Base-by-base conservation (phyloP, 441 rosid species). In the Pelargonium cotyledonis region DNA sequence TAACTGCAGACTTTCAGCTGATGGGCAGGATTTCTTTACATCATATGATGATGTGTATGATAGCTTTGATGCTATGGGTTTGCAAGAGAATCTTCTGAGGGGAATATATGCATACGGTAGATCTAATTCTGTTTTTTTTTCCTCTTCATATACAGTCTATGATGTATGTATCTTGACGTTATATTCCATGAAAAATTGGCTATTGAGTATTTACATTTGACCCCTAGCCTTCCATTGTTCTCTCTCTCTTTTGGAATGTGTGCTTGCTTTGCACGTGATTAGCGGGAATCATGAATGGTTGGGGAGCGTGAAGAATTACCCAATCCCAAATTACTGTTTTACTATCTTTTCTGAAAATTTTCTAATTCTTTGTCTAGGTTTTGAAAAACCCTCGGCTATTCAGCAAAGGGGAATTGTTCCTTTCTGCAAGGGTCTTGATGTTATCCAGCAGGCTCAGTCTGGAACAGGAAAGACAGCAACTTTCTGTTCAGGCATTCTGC, bases 381-480 rank as follows among this genome's bases (percentile, higher is more conserved):
- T 83, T 80, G 95, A 91, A 77, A 89, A 91, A 84, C 93, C 93
- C 1, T 91, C 91, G 63, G 95, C 97, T 16, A 87, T 91, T 77
- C 97, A 91, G 77, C 95, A 91, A 75, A 89, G 93, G 55, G 97
- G 97, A 64, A 89, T 91, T 40, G 97, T 91, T 65, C 97, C 96
- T 1, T 91, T 91, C 81, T 88, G 89, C 80, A 88, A 88, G 76
- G 94, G 96, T 21, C 92, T 89, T 51, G 97, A 91, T 67, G 97
- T 91, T 18, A 91, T 91, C 75, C 93, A 88, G 77, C 95, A 86
- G 81, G 95, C 95, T 3, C 95, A 86, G 72, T 89, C 95, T 4
- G 95, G 97, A 80, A 86, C 92, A 26, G 94, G 96, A 16, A 88
- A 90, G 23, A 90, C 96, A 3, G 94, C 94, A 53, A 90, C 96